phyloP scores from a whole-genome alignment of 2,329 filamentous ascomycete genomes.

The Penicillium sp. region DNA sequence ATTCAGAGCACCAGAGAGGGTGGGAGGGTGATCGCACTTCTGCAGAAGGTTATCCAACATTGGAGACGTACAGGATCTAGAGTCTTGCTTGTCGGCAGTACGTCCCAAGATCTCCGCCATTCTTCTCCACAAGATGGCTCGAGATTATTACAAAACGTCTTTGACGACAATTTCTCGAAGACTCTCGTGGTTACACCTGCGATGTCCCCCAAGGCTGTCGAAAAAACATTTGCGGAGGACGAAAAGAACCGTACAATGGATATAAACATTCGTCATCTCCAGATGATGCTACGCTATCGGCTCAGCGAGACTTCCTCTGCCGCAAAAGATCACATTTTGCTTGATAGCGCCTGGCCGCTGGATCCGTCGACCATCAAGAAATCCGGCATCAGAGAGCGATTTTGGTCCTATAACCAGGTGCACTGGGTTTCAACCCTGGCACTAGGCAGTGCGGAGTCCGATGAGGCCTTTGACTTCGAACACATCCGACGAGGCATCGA shows the following conservation, averaged over 20 bases:
- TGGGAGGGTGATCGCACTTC: constrained; percentile 61
- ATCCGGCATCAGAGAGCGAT: constrained; percentile 47
- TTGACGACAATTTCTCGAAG: constrained; percentile 47
- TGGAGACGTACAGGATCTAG: constrained; percentile 66
- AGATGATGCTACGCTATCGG: constrained; percentile 54
- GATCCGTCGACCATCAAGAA: constrained; percentile 28
- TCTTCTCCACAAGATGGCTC: constrained; percentile 43
- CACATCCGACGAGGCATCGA: constrained; percentile 36
- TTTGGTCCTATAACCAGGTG: constrained; percentile 58
- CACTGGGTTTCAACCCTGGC: constrained; percentile 56
- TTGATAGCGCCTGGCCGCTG: constrained; percentile 29
- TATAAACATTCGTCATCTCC: constrained; percentile 62
- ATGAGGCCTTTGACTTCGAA: constrained; percentile 39
- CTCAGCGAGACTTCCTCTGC: constrained; percentile 31
- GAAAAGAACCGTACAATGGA: constrained; percentile 47
- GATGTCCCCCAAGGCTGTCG: constrained; percentile 36
- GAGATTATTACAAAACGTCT: constrained; percentile 45
- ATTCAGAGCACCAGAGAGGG: constrained; percentile 67
- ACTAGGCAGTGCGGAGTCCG: constrained; percentile 46
- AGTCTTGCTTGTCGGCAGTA: constrained; percentile 76
- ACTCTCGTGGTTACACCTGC: constrained; percentile 54
- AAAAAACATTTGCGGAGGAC: constrained; percentile 46
- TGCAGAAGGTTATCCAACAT: constrained; percentile 68
- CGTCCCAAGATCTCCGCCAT: constrained; percentile 49
- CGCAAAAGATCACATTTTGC: constrained; percentile 33